A percentile compares a stretch with the other conserved stretches of the same genome.
Evolutionary conservation across 176 grass and related monocot genomes (phyloP).

Genomic region (Cocos nucifera): DNA sequence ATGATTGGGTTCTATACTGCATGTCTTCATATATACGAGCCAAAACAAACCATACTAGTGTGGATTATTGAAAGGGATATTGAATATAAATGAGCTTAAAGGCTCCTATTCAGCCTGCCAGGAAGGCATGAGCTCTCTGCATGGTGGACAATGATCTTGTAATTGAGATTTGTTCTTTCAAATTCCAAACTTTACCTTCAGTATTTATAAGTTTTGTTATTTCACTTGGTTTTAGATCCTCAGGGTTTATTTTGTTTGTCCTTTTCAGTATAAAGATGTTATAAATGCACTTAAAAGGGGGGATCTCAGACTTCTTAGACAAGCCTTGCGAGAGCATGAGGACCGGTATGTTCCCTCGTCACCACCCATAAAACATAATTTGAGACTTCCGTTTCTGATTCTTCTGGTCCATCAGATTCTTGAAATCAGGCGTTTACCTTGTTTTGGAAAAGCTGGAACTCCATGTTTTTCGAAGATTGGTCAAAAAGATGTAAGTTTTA

Average conservation of each 20-base stretch:
- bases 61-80: no score
- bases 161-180: no score
- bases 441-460: slow-evolving; percentile 91
- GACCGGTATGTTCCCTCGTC: slow-evolving; percentile 46
- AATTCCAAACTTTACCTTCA: no score
- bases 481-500: slow-evolving; percentile 84
- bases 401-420: slow-evolving; percentile 34
- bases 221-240: not conserved
- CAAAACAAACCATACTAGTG: no score
- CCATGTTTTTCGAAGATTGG: slow-evolving; percentile 80
- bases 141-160: no score
- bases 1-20: no score
- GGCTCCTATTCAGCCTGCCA: no score
- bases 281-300: slow-evolving; percentile 68
- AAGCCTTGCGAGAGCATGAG: slow-evolving; percentile 74
- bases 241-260: slow-evolving; percentile 30
- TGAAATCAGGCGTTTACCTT: slow-evolving; percentile 91
- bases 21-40: no score
- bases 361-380: no score
- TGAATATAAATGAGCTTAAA: no score
- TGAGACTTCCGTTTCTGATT: no score
- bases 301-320: slow-evolving; percentile 80
- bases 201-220: not conserved
- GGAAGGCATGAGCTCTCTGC: no score
- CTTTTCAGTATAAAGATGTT: slow-evolving; percentile 74